phyloP scores from a whole-genome alignment of 345 rosid species.

The Rhodamnia rubescens region DNA sequence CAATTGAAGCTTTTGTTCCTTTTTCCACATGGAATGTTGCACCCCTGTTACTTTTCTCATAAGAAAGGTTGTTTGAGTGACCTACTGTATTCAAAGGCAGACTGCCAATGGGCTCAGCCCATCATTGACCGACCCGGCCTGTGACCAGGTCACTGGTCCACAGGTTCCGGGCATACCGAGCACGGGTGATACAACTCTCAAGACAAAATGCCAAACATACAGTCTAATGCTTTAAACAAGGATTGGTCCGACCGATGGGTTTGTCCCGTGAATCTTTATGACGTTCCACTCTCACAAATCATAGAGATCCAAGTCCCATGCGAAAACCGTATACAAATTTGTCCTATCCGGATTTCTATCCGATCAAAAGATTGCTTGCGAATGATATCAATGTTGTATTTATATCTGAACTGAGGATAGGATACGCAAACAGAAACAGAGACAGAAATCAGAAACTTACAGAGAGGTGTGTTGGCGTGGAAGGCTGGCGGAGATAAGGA shows the following conservation, averaged over 20 bases:
- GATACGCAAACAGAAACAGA: background rate
- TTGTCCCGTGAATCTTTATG: background rate
- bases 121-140: background rate
- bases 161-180: background rate
- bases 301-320: background rate
- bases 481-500: conserved; percentile 52
- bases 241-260: background rate
- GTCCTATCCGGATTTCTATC: background rate
- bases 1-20: background rate
- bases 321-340: background rate
- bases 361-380: background rate
- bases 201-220: background rate
- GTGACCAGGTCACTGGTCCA: background rate
- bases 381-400: background rate
- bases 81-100: background rate
- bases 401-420: background rate
- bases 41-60: background rate
- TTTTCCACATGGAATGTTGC: background rate
- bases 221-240: background rate
- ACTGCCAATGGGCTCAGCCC: background rate
- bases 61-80: background rate
- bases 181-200: background rate
- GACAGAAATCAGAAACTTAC: conserved; percentile 18
- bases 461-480: background rate
- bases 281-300: no score